Conservation (phyloP, 1,284 basidiomycete species). For the Binderoboletus segoi region DNA sequence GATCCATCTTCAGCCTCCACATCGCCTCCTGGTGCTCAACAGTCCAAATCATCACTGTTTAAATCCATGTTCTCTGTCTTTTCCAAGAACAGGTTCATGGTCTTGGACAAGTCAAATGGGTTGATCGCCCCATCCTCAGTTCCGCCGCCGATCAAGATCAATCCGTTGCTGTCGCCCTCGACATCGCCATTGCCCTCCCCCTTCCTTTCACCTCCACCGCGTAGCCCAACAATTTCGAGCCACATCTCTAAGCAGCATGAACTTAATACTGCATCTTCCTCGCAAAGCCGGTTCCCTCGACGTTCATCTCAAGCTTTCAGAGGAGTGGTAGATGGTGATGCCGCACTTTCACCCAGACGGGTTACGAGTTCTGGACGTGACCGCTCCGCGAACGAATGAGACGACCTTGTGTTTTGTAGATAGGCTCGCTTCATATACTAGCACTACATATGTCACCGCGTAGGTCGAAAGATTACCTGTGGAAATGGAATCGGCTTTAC, state of each 20-base stretch:
- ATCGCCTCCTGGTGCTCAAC: constrained; percentile 31
- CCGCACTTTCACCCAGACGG: constrained; percentile 22
- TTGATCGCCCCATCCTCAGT: constrained; percentile 54
- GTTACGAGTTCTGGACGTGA: constrained; percentile 7
- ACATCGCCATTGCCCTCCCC: constrained; percentile 20
- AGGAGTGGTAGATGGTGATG: constrained; percentile 1
- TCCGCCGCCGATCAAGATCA: constrained; percentile 21
- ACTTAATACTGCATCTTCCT: constrained; percentile 4
- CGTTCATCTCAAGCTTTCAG: constrained; percentile 15
- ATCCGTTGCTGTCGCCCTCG: constrained; percentile 23
- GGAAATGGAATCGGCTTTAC: too few species aligned
- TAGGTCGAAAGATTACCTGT: not conserved
- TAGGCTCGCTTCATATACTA: constrained; percentile 1
- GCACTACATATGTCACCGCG: not conserved
- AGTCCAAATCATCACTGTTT: constrained; percentile 58
- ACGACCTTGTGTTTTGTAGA: constrained; percentile 3
- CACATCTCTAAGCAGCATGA: constrained; percentile 7
- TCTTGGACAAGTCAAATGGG: constrained; percentile 51
- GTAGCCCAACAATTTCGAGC: constrained; percentile 18
- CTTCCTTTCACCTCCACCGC: constrained; percentile 29
- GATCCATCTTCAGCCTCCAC: constrained; percentile 38
- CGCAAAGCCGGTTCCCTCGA: constrained; percentile 13
- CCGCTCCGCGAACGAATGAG: constrained; percentile 20
- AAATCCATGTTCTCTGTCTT: constrained; percentile 60
- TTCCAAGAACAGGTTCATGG: constrained; percentile 38